Percentiles rank a stretch among this genome's conserved stretches.
Conservation (phyloP, 129 eudicot genomes). For the Flaveria ramosissima region DNA sequence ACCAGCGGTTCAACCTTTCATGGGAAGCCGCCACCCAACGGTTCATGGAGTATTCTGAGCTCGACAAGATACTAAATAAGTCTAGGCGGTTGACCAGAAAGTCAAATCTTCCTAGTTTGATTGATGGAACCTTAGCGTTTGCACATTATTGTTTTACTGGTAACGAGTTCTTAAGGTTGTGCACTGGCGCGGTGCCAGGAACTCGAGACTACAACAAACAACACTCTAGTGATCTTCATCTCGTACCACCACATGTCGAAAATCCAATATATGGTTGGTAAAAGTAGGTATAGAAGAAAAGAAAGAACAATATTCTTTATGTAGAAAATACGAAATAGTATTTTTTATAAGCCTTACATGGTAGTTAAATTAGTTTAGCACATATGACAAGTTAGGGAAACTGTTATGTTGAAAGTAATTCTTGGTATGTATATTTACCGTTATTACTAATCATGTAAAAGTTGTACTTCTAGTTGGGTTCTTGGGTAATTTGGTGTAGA, state of each 20-base stretch:
- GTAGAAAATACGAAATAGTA: not conserved
- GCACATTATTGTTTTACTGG: conserved; percentile 84
- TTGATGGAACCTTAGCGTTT: conserved; percentile 88
- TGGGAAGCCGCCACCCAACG: conserved; percentile 99
- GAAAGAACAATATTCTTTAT: not conserved
- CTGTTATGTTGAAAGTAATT: too few species aligned
- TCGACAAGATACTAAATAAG: conserved; percentile 49
- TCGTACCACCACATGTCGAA: conserved; percentile 82
- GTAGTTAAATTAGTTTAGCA: not conserved
- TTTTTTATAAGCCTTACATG: not conserved
- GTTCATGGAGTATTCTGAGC: conserved; percentile 87
- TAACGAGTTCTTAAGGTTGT: conserved; percentile 71
- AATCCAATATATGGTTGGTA: conserved; percentile 91
- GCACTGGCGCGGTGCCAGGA: conserved; percentile 88
- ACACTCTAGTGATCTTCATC: conserved; percentile 73
- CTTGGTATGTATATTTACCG: too few species aligned
- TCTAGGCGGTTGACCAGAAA: conserved; percentile 24
- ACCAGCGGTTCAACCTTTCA: conserved; percentile 72
- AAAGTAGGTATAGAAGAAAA: conserved; percentile 4
- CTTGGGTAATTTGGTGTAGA: too few species aligned
- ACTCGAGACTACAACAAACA: conserved; percentile 63
- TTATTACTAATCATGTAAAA: not conserved
- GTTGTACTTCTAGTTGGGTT: not conserved
- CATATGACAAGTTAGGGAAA: too few species aligned
- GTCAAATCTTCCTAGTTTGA: conserved; percentile 67